Conservation (phyloP, 2,329 filamentous ascomycete genomes). For the Trichoderma atrobrunneum region DNA sequence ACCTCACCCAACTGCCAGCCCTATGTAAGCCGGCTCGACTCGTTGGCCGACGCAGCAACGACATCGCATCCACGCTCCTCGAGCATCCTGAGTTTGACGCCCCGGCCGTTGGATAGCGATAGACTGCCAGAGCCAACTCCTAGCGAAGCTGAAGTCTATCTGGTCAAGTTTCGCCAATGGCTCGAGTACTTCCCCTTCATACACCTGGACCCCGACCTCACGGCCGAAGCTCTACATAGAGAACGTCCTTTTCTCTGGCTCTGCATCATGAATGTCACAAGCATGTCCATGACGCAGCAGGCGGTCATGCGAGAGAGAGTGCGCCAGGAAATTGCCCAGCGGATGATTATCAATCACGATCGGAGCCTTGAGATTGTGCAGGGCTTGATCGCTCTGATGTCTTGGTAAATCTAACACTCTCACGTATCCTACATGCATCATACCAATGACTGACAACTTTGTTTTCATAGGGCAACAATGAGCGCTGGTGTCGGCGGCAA, state of each 20-base stretch:
- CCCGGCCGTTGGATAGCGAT: slow-evolving; percentile 21
- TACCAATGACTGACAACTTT: background rate
- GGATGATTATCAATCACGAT: slow-evolving; percentile 47
- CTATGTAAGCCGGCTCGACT: slow-evolving; percentile 35
- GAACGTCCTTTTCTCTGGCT: slow-evolving; percentile 50
- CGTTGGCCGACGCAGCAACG: slow-evolving; percentile 37
- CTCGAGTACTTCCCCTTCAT: slow-evolving; percentile 46
- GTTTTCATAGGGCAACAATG: slow-evolving; percentile 36
- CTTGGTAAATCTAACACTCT: slow-evolving; percentile 39
- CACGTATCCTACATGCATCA: background rate
- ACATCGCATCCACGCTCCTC: slow-evolving; percentile 25
- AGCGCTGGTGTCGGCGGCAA: slow-evolving; percentile 37
- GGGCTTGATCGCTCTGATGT: slow-evolving; percentile 45
- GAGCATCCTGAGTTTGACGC: background rate
- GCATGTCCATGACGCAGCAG: slow-evolving; percentile 42
- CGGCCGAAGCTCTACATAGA: slow-evolving; percentile 38
- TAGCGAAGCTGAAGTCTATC: slow-evolving; percentile 38
- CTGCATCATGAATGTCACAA: slow-evolving; percentile 46
- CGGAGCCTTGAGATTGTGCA: slow-evolving; percentile 51
- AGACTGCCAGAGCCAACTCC: slow-evolving; percentile 32
- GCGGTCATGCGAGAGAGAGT: slow-evolving; percentile 39
- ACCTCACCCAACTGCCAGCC: slow-evolving; percentile 9
- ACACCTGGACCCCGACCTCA: slow-evolving; percentile 37
- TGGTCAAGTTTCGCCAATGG: slow-evolving; percentile 43
- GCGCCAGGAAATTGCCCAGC: slow-evolving; percentile 44